Evolutionary conservation across 495 filamentous ascomycete genomes (phyloP), one percentile per base, ranked within the genome.

Genomic region (Darksidea phi): DNA sequence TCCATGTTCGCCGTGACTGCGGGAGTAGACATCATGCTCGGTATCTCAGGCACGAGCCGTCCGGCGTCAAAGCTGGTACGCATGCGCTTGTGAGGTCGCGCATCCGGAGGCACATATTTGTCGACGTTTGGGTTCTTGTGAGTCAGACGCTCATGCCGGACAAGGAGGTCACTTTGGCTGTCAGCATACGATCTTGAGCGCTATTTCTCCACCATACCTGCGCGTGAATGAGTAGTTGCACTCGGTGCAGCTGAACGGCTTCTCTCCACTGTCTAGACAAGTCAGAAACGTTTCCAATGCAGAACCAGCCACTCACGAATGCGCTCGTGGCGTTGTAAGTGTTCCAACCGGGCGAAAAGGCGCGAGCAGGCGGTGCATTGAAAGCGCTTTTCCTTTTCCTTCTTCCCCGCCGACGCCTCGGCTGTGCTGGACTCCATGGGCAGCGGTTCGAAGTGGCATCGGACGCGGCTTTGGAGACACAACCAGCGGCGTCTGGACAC

Each of bases 241-340:
- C 48, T 61, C 53, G 42, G 64, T 66, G 54, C 82, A 84, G 38
- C 76, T 73, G 69, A 82, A 84, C 1, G 82, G 82, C 70, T 82
- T 83, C 70, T 82, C 78, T 67, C 82, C 82, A 67, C 81, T 84
- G 75, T 84, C 61, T 64, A 1, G 15, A 32, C 26, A 2, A 5
- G 18, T 57, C 15, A 57, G 47, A 23, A 3, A 20, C 34, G 28
- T 38, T 7, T 23, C 1, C 41, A 43, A 13, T 6, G 21, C 24
- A 45, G 1, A 32, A 24, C 17, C 8, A 1, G 18, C 6, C 5
- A 55, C 61, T 54, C 26, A 64, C 61, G 82, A 43, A 80, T 83
- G 70, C 82, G 75, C 69, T 84, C 82, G 66, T 84, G 82, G 56
- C 82, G 77, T 70, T 84, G 79, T 48, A 84, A 75, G 70, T 84